Base-by-base conservation (phyloP, 805 yeast genomes). In the Metschnikowia borealis region DNA sequence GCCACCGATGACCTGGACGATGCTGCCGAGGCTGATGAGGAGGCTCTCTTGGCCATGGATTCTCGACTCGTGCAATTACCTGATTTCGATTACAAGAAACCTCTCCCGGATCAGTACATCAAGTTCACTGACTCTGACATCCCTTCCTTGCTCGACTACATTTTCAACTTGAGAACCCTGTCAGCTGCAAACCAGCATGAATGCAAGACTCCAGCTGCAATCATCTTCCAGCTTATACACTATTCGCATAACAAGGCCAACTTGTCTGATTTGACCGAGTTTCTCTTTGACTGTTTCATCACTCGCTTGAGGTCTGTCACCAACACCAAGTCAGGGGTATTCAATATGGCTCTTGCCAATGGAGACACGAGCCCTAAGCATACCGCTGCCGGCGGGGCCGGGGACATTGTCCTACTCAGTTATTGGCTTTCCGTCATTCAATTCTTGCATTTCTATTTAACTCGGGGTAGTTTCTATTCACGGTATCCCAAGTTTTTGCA, bases 341-440 rank as follows among this genome's bases (percentile, higher is more conserved):
- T 77, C 53, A 71, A 76, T 38, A 69, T 72, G 70, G 72, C 71
- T 5, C 54, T 63, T 13, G 60, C 57, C 18, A 64, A 44, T 63
- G 56, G 49, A 37, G 57, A 53, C 6, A 38, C 37, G 14, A 53
- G 49, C 29, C 51, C 50, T 5, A 46, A 44, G 17, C 46, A 37
- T 4, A 62, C 38, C 11, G 49, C 53, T 6, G 38, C 52, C 13
- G 52, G 51, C 53, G 74, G 71, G 5, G 67, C 75, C 33, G 85
- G 84, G 32, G 92, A 87, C 61, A 83, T 86, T 49, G 87, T 87
- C 15, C 62, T 77, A 38, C 77, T 85, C 54, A 85, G 96, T 46
- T 92, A 89, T 64, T 94, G 98, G 98, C 78, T 94, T 35, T 83
- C 96, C 4, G 85, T 87, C 23, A 64, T 87, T 41, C 87, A 87